Base-by-base conservation (phyloP, 805 yeast genomes). In the Candida krabiensis region DNA sequence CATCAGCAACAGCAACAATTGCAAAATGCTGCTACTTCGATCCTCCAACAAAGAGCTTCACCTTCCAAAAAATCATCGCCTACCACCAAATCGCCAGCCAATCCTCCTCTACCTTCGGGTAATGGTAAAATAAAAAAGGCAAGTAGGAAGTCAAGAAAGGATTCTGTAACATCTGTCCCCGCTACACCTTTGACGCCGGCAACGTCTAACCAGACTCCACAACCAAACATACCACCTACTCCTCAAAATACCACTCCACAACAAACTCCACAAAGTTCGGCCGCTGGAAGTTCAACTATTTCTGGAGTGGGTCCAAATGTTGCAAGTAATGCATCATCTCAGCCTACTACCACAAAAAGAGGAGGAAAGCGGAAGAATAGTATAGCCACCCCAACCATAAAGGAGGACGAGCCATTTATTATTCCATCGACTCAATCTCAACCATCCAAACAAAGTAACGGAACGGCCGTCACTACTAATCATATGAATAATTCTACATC, bases 111-210 rank as follows among this genome's bases (percentile, higher is more conserved):
- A 7, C 5, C 40, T 5, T 9, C 44, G 5, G 28, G 40, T 9
- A 39, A 43, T 21, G 44, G 47, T 9, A 45, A 50, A 25, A 39
- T 39, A 9, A 49, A 53, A 23, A 50, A 58, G 34, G 46, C 43
- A n/a, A 37, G 49, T 12, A 36, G 56, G 30, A 51, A 47, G 32
- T 33, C 53, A 12, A 53, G 62, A 31, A 53, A 56, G 46, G 50
- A 49, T 32, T 52, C 55, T 6, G 35, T 49, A 1, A 32, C 39
- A 13, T 59, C 64, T 2, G 60, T 59, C 7, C 65, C 66, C 4
- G 63, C 58, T 5, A 61, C 66, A 14, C 66, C 66, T 3, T 40
- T 52, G 13, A 61, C 65, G 2, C 63, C 66, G 2, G 57, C 50
- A n/a, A 56, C 47, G 27, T 44, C 51, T 9, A 54, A 56, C 28